These are phyloP conservation scores for Citrullus colocynthis DNA, from an alignment of 306 rosid genomes.

Conservation along the genomic window DNA sequence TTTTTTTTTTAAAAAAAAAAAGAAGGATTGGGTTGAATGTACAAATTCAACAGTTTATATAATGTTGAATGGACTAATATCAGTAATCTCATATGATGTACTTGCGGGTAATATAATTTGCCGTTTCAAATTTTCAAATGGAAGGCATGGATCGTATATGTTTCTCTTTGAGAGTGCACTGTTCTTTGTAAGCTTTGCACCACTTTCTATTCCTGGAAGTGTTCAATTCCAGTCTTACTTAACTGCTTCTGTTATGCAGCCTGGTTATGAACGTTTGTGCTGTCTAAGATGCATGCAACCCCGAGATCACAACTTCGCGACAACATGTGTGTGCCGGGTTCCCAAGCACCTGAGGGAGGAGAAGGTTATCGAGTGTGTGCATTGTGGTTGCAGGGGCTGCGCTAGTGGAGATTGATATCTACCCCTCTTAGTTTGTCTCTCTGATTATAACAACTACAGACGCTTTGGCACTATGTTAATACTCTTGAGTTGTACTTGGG, in stretches of 20 bases:
- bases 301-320: conserved; percentile 81
- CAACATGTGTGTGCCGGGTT: conserved; percentile 83
- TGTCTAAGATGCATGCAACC: conserved; percentile 90
- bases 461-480: neutral
- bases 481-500: neutral
- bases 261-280: conserved; percentile 82
- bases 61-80: neutral
- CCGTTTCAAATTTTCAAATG: neutral
- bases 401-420: conserved; percentile 72
- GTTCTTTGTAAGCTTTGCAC: neutral
- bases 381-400: conserved; percentile 81
- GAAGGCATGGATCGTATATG: neutral
- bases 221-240: neutral
- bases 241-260: conserved; percentile 29
- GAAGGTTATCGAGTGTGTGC: conserved; percentile 80
- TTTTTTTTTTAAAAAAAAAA: too few relatives aligned
- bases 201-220: neutral
- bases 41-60: neutral
- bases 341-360: conserved; percentile 85
- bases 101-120: neutral
- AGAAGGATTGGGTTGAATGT: neutral
- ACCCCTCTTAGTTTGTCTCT: neutral
- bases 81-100: neutral
- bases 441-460: neutral
- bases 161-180: neutral